These are phyloP conservation scores for Bacidia gigantensis DNA, from an alignment of 495 filamentous ascomycete genomes.

Conservation along the genomic window DNA sequence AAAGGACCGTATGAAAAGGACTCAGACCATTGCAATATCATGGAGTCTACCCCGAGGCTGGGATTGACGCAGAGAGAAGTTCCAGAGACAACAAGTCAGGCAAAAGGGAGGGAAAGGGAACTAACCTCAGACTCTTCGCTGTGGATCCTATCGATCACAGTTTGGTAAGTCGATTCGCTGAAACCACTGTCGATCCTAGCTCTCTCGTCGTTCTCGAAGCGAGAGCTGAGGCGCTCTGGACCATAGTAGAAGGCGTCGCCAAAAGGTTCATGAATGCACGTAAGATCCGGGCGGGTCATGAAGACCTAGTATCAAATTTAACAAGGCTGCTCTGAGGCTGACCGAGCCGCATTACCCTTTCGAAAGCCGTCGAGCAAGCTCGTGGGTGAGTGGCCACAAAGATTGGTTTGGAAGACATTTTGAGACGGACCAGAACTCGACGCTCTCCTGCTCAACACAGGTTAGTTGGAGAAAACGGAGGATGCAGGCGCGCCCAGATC, in stretches of 20 bases:
- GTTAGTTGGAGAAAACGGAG: too few relatives aligned
- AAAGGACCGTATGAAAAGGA: too few relatives aligned
- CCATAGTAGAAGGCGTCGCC: slow-evolving; percentile 95
- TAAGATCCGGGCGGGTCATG: slow-evolving; percentile 76
- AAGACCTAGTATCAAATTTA: slow-evolving; percentile 52
- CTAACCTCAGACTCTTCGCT: slow-evolving; percentile 52
- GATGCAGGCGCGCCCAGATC: too few relatives aligned
- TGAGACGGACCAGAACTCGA: neutral
- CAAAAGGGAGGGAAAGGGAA: slow-evolving; percentile 19
- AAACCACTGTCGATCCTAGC: slow-evolving; percentile 62
- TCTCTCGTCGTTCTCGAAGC: slow-evolving; percentile 62
- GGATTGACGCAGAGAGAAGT: neutral
- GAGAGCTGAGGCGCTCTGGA: slow-evolving; percentile 63
- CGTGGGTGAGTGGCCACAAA: slow-evolving; percentile 89
- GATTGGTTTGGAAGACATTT: slow-evolving; percentile 70
- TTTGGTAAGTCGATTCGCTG: slow-evolving; percentile 56
- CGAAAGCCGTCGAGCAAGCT: slow-evolving; percentile 90
- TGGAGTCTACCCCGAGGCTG: neutral
- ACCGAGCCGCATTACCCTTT: slow-evolving; percentile 45
- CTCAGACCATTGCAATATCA: neutral
- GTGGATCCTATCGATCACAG: slow-evolving; percentile 59
- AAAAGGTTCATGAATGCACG: slow-evolving; percentile 87
- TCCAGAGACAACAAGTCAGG: neutral
- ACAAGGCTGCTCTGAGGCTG: neutral
- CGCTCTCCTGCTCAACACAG: too few relatives aligned